phyloP scores from a whole-genome alignment of 495 filamentous ascomycete species.

The Bacidia rubella region DNA sequence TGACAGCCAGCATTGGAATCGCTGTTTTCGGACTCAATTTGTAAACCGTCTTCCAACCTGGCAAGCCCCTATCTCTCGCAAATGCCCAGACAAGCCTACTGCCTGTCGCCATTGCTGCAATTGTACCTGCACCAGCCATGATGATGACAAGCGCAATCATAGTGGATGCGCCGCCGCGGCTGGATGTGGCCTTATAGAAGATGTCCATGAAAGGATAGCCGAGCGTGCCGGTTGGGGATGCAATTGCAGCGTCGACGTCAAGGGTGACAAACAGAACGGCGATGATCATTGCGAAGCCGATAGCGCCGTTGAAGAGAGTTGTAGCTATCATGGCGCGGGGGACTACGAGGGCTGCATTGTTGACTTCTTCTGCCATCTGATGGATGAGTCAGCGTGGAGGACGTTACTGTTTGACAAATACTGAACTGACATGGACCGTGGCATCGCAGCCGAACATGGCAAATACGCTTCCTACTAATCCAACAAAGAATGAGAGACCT shows the following conservation, averaged over 20 bases:
- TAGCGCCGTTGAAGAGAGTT: slow-evolving; percentile 33
- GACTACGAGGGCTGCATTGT: slow-evolving; percentile 31
- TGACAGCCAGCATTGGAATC: slow-evolving; percentile 30
- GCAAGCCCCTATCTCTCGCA: slow-evolving; percentile 38
- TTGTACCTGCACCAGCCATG: slow-evolving; percentile 28
- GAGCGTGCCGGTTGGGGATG: slow-evolving; percentile 26
- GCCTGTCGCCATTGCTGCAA: slow-evolving; percentile 34
- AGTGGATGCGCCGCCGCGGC: slow-evolving; percentile 26
- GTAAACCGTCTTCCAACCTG: slow-evolving; percentile 29
- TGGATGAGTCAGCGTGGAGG: neutral
- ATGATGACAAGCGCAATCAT: slow-evolving; percentile 34
- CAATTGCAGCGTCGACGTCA: slow-evolving; percentile 28
- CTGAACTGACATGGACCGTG: slow-evolving; percentile 28
- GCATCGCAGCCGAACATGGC: slow-evolving; percentile 30
- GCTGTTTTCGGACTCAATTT: slow-evolving; percentile 28
- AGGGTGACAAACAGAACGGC: slow-evolving; percentile 35
- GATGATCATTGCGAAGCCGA: slow-evolving; percentile 38
- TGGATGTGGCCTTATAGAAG: slow-evolving; percentile 31
- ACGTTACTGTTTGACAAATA: neutral
- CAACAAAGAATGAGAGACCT: slow-evolving; percentile 33
- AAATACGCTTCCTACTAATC: slow-evolving; percentile 29
- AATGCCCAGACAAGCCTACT: slow-evolving; percentile 45
- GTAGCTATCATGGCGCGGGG: slow-evolving; percentile 34
- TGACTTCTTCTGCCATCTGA: slow-evolving; percentile 43
- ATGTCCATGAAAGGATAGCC: slow-evolving; percentile 40